Base-by-base conservation (phyloP, 371 early-diverging fungal species). In the Lichtheimia corymbifera region DNA sequence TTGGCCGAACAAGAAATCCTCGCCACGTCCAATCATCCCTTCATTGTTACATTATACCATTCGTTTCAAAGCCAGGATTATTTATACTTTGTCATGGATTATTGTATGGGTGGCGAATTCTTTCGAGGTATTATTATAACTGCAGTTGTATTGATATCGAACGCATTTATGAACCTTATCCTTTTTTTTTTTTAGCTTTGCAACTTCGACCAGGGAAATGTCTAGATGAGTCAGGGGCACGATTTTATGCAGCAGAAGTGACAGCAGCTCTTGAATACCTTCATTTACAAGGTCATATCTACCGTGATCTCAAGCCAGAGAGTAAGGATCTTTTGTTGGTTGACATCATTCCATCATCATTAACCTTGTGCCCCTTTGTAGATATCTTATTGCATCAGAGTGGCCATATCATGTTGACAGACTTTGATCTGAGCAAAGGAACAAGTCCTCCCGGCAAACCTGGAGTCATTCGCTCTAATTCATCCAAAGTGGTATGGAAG, bases 101-200 rank as follows among this genome's bases (percentile, higher is more conserved):
- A 97, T 79, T 97, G 99, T 63, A 83, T 91, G 63, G 99, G 99
- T 54, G 99, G 99, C 50, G 99, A 99, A 75, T 97, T 96, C 71
- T 96, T 94, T 72, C 72, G 93, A 77, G 92, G 85, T 85, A 72
- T 58, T 44, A 28, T 22, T 1, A 22, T 22, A 12, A 75, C 71
- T 42, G 94, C 94, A 69, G 70, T 1, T 11, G 0, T 47, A 1
- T 22, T 47, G 4, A 47, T 17, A n/a, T 55, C 35, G 13, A 50
- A 3, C 12, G 24, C 12, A 55, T 18, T 35, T 52, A 17, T 13
- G 3, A 25, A 9, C 18, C 11, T 43, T 13, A 43, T 30, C 7
- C 28, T 22, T 4, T 4, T 35, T 35, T 35, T 22, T 4, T 4
- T 35, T 35, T 35, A 81, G 84, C 86, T 5, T 73, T 95, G 35